These are phyloP conservation scores for Penicillium thymicola DNA, from an alignment of 2,329 filamentous ascomycete species.

Conservation along the genomic window DNA sequence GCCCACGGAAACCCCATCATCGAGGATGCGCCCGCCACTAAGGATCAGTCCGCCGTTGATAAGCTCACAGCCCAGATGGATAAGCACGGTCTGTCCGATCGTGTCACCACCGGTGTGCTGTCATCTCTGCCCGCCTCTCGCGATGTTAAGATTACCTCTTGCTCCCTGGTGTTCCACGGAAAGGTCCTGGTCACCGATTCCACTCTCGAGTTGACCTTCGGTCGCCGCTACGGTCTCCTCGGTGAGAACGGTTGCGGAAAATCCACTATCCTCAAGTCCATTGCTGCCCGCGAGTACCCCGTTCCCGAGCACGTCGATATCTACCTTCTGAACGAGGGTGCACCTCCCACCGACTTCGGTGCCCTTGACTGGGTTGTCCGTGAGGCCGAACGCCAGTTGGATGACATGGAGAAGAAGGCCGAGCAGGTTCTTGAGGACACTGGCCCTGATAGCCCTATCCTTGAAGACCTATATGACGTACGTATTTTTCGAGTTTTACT, in stretches of 20 bases:
- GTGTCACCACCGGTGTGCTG: conserved; percentile 96
- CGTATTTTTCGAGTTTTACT: conserved; percentile 33
- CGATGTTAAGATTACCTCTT: conserved; percentile 95
- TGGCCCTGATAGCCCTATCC: conserved; percentile 82
- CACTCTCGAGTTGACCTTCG: conserved; percentile 88
- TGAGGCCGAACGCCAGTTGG: conserved; percentile 90
- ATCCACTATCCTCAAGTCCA: conserved; percentile 94
- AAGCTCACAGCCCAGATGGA: conserved; percentile 91
- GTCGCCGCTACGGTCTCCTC: conserved; percentile 87
- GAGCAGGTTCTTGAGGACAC: conserved; percentile 89
- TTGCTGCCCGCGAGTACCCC: conserved; percentile 88
- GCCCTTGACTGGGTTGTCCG: conserved; percentile 96
- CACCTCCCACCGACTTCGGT: conserved; percentile 80
- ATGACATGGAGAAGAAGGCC: conserved; percentile 79
- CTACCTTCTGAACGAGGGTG: conserved; percentile 96
- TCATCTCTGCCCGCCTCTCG: conserved; percentile 78
- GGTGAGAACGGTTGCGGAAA: conserved; percentile 99
- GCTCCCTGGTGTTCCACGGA: conserved; percentile 94
- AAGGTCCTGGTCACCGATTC: conserved; percentile 93
- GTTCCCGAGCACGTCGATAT: conserved; percentile 97
- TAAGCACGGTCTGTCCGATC: conserved; percentile 91
- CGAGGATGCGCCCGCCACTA: conserved; percentile 64
- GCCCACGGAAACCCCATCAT: conserved; percentile 55
- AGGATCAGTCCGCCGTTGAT: conserved; percentile 73
- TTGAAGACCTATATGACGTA: conserved; percentile 96